A percentile compares a stretch with the other conserved stretches of the same genome.
Conservation (phyloP, 495 filamentous ascomycete genomes). For the Neurospora tetrasperma region DNA sequence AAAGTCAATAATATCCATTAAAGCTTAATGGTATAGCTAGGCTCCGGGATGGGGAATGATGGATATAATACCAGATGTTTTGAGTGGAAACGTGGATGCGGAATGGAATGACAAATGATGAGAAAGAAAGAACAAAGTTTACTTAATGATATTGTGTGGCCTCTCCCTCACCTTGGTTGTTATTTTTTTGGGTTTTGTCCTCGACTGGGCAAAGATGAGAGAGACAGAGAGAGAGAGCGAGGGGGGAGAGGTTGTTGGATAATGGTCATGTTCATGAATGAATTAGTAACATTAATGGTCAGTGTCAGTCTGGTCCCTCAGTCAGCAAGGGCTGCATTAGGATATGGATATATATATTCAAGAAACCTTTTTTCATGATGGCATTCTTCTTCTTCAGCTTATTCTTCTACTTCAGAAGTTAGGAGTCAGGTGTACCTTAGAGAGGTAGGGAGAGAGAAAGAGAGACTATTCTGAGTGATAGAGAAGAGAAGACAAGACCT, state of each 20-base stretch:
- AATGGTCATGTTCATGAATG: neutral
- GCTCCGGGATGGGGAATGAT: neutral
- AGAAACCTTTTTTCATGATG: neutral
- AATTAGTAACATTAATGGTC: neutral
- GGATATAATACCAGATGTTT: neutral
- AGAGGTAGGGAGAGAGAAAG: neutral
- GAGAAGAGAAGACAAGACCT: neutral
- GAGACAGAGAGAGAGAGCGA: neutral
- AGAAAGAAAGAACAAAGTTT: neutral
- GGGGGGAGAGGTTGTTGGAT: neutral
- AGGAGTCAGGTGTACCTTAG: neutral
- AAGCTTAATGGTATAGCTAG: neutral
- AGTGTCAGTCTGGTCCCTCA: neutral
- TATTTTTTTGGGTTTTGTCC: neutral
- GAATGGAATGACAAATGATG: neutral
- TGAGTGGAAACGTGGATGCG: neutral
- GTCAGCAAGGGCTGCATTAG: neutral
- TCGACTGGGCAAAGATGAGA: neutral
- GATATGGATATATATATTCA: neutral
- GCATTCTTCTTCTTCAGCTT: neutral
- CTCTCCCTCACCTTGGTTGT: neutral
- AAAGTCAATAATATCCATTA: neutral
- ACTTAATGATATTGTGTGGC: neutral
- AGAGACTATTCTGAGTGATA: neutral
- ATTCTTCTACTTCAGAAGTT: neutral